phyloP scores from a whole-genome alignment of 352 stramenopile species.

The Phytophthora constricta region DNA sequence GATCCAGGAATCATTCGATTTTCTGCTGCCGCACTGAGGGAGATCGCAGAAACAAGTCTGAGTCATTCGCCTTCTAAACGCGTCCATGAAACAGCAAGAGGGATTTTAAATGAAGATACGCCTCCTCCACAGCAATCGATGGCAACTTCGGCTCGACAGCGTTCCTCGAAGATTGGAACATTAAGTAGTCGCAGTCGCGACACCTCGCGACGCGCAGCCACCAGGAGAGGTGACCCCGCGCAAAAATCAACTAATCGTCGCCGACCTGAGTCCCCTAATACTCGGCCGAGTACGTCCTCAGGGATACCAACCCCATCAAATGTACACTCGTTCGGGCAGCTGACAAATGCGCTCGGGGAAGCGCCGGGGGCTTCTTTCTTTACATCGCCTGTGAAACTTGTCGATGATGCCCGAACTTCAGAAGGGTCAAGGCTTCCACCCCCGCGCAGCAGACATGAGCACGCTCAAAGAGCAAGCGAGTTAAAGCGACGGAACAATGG shows the following conservation, averaged over 20 bases:
- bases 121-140: constrained; percentile 8
- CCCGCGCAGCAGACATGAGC: constrained; percentile 52
- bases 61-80: constrained; percentile 64
- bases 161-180: constrained; percentile 6
- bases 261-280: constrained; percentile 45
- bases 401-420: constrained; percentile 27
- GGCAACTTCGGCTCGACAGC: constrained; percentile 13
- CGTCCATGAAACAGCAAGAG: constrained; percentile 65
- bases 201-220: constrained; percentile 18
- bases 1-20: constrained; percentile 67
- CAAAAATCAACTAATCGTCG: constrained; percentile 28
- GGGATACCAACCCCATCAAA: constrained; percentile 17
- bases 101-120: constrained; percentile 67
- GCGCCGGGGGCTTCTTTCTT: constrained; percentile 38
- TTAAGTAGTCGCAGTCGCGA: constrained; percentile 17
- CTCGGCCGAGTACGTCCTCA: constrained; percentile 29
- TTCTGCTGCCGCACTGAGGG: constrained; percentile 55
- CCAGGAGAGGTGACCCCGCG: constrained; percentile 12
- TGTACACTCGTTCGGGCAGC: constrained; percentile 40
- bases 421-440: constrained; percentile 44
- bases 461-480: constrained; percentile 31
- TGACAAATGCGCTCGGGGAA: constrained; percentile 32
- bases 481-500: constrained; percentile 49
- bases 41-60: constrained; percentile 68
- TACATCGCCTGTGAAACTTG: constrained; percentile 39